These are phyloP conservation scores for Psilocybe azurescens DNA, from an alignment of 768 basidiomycete genomes.

Conservation along the genomic window DNA sequence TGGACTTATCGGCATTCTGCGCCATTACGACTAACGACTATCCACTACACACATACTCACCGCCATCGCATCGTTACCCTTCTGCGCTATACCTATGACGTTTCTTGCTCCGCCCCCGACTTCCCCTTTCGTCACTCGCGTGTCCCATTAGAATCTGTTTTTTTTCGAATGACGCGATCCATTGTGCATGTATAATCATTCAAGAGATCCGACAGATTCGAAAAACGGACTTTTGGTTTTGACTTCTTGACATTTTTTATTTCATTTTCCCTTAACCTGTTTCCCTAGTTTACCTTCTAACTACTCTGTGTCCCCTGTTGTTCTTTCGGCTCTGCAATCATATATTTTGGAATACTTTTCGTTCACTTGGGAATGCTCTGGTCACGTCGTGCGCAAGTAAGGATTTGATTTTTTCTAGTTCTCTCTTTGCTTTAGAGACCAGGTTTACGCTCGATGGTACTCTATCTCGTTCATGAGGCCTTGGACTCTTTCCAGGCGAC, in stretches of 20 bases:
- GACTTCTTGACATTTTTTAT: background rate
- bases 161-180: background rate
- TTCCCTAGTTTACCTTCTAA: background rate
- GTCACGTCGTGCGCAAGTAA: too few species aligned
- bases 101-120: background rate
- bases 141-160: background rate
- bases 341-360: background rate
- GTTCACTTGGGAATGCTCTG: too few species aligned
- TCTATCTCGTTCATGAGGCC: too few species aligned
- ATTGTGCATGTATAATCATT: background rate
- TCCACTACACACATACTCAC: background rate
- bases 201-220: background rate
- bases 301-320: background rate
- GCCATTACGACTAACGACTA: background rate
- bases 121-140: background rate
- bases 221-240: background rate
- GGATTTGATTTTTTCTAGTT: too few species aligned
- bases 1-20: background rate
- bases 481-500: too few species aligned
- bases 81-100: background rate
- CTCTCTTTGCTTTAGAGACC: too few species aligned
- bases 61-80: background rate
- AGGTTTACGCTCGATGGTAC: too few species aligned
- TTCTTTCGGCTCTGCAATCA: background rate
- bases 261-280: background rate